Evolutionary conservation across 2,329 filamentous ascomycete species (phyloP).

Genomic region (Simplicillium sp.): DNA sequence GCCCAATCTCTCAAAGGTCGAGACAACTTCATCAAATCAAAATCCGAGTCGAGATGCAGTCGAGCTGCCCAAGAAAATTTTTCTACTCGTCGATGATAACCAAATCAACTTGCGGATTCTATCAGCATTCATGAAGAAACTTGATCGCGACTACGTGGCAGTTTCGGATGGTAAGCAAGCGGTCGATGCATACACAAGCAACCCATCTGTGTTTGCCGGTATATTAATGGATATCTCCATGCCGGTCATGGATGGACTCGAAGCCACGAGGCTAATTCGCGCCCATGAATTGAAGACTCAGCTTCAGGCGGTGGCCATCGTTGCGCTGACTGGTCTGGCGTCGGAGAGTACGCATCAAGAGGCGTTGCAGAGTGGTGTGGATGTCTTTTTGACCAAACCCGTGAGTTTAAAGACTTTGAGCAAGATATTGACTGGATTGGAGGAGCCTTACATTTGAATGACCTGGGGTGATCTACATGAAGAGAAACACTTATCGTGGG

Average conservation of each 20-base stretch:
- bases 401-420: conserved; percentile 30
- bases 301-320: conserved; percentile 29
- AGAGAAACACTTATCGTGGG: too few species aligned
- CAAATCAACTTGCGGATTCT: conserved; percentile 23
- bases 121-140: conserved; percentile 17
- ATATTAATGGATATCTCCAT: conserved; percentile 39
- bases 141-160: conserved; percentile 11
- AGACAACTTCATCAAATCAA: too few species aligned
- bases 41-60: too few species aligned
- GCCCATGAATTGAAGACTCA: conserved; percentile 30
- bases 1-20: too few species aligned
- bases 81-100: conserved; percentile 27
- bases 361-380: conserved; percentile 38
- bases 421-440: too few species aligned
- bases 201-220: conserved; percentile 9
- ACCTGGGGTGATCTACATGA: too few species aligned
- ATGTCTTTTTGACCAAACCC: conserved; percentile 43
- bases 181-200: conserved; percentile 11
- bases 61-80: too few species aligned
- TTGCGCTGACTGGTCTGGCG: conserved; percentile 40
- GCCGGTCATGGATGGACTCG: conserved; percentile 41
- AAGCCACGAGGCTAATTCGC: conserved; percentile 34
- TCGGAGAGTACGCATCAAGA: conserved; percentile 37
- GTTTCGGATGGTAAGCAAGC: conserved; percentile 20
- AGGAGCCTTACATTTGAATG: too few species aligned